Evolutionary conservation across 805 yeast genomes (phyloP).

Genomic region (Lachancea meyersii): DNA sequence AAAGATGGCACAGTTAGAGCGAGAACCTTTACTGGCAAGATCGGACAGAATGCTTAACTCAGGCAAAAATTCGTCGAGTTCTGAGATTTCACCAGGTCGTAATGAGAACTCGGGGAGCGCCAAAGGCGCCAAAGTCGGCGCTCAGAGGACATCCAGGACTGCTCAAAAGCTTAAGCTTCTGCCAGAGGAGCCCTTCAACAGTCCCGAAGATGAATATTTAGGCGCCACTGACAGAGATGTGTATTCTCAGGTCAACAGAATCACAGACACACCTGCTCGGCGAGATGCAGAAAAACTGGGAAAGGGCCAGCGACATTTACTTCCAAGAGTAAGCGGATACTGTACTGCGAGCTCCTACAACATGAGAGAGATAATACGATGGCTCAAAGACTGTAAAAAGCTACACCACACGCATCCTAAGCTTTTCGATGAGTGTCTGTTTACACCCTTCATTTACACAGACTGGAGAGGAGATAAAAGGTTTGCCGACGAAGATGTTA

Average conservation of each 20-base stretch:
- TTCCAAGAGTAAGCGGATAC: slow-evolving; percentile 93
- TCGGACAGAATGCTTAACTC: not conserved
- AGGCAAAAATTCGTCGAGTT: not conserved
- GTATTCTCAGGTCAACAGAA: slow-evolving; percentile 76
- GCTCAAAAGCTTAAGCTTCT: slow-evolving; percentile 65
- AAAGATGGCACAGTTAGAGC: slow-evolving; percentile 3
- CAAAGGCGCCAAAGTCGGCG: slow-evolving; percentile 43
- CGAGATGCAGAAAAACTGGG: slow-evolving; percentile 92
- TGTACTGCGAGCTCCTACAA: slow-evolving; percentile 91
- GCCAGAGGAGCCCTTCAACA: slow-evolving; percentile 50
- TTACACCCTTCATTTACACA: slow-evolving; percentile 79
- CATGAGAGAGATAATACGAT: slow-evolving; percentile 79
- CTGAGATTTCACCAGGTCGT: not conserved
- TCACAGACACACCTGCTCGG: slow-evolving; percentile 82
- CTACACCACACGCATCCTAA: slow-evolving; percentile 76
- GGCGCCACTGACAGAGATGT: slow-evolving; percentile 42
- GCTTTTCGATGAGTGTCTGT: slow-evolving; percentile 88
- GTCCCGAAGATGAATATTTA: slow-evolving; percentile 13
- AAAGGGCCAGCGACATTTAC: slow-evolving; percentile 60
- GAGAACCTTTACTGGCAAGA: slow-evolving; percentile 3
- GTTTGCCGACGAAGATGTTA: slow-evolving; percentile 41
- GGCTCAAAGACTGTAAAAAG: slow-evolving; percentile 74
- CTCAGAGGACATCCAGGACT: slow-evolving; percentile 70
- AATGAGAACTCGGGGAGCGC: not conserved
- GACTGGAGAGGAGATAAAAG: slow-evolving; percentile 63